Base-by-base conservation (phyloP, 257 asterid species). In the Anisodus tanguticus region DNA sequence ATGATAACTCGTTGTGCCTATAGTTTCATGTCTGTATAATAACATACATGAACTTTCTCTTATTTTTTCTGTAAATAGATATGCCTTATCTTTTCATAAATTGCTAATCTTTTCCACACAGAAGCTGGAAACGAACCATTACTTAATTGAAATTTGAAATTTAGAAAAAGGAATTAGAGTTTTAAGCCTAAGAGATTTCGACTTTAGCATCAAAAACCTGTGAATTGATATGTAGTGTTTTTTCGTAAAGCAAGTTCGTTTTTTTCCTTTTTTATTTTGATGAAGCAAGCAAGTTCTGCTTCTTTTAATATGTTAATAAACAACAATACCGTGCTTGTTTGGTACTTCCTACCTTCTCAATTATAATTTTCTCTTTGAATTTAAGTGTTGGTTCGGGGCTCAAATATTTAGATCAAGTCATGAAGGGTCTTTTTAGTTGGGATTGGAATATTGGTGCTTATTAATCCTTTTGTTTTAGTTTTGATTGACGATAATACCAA, bases 81-180 rank as follows among this genome's bases (percentile, higher is more conserved):
- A 45, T 71, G 37, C 16, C 79, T 8, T n/a, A n/a, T n/a, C 8
- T 45, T n/a, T 71, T 39, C 45, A 4, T 43, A 43, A 43, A 71
- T 45, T 47, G n/a, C 11, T 0, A 41, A 17, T 26, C 37, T 13
- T 45, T 37, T 69, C 78, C 78, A 16, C 13, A 39, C 16, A 41
- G 78, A 69, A 41, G 8, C 26, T 69, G 55, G 54, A 16, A 41
- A 41, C 41, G 78, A 69, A 41, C 35, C 76, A 37, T 67, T 6
- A 22, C 49, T 67, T 67, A 37, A 67, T 67, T 67, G 74, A 67
- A 67, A 35, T 35, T 67, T 67, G 22, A 67, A 39, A 68, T 37
- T 37, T 10, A 17, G 55, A 45, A 71, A 45, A 43, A n/a, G 4
- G 37, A 45, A 19, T 26, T 43, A 39, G 8, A 8, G 2, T 66